Conservation (phyloP, 192 early-diverging fungal genomes). For the Backusella parvicylindrica region DNA sequence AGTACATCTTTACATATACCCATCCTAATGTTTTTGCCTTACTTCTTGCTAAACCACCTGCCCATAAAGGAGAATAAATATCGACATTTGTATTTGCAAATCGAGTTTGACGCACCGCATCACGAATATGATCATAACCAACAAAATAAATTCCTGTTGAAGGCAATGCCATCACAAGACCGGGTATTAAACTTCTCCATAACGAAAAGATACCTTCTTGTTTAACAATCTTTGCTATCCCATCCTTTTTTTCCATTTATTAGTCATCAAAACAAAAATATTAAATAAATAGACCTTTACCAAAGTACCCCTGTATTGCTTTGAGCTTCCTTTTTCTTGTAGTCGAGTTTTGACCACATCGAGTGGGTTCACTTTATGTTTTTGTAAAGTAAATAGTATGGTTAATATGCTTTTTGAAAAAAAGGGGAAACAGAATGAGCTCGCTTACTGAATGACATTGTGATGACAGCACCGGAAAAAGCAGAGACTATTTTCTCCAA, state of each 20-base stretch:
- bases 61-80: constrained; percentile 64
- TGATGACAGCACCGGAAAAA: constrained; percentile 75
- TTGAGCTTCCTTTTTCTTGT: constrained; percentile 41
- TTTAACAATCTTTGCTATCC: constrained; percentile 71
- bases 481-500: constrained; percentile 78
- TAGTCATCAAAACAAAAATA: constrained; percentile 19
- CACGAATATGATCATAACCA: constrained; percentile 87
- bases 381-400: constrained; percentile 5
- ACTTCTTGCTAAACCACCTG: constrained; percentile 80
- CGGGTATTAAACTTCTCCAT: constrained; percentile 86
- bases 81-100: constrained; percentile 38
- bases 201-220: constrained; percentile 78
- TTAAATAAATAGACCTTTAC: neutral
- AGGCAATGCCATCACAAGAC: constrained; percentile 86
- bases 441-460: constrained; percentile 69
- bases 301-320: neutral
- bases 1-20: neutral
- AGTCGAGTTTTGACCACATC: constrained; percentile 86
- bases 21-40: neutral
- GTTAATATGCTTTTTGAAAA: neutral
- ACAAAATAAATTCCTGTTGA: constrained; percentile 93
- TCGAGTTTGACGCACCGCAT: constrained; percentile 33
- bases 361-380: constrained; percentile 74
- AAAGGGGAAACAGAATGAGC: constrained; percentile 7
- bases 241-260: constrained; percentile 40